These are phyloP conservation scores for Melampsora larici-populina DNA, from an alignment of 1,284 basidiomycete genomes.

Conservation along the genomic window DNA sequence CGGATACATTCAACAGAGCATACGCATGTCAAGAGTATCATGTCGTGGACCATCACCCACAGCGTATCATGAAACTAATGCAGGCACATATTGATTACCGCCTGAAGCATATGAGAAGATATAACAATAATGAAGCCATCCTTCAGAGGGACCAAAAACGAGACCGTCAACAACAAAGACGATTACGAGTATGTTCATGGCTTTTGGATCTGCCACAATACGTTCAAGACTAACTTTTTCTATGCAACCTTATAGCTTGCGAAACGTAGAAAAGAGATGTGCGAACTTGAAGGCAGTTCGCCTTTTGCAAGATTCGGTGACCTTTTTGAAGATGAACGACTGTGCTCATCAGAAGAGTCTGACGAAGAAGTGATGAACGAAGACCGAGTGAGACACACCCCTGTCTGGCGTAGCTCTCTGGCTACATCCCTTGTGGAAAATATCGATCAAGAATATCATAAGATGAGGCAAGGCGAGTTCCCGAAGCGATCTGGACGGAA, in stretches of 20 bases:
- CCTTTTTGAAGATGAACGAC: neutral
- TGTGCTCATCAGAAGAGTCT: no score
- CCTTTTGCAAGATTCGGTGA: neutral
- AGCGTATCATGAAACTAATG: no score
- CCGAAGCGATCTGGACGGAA: conserved; percentile 2
- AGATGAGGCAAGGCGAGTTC: neutral
- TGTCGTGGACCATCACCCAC: neutral
- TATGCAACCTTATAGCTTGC: neutral
- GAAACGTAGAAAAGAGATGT: neutral
- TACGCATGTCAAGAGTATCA: neutral
- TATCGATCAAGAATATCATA: neutral
- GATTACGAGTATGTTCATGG: no score
- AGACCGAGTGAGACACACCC: neutral
- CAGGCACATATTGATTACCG: no score
- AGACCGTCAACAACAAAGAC: no score
- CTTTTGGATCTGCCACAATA: no score
- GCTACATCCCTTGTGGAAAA: neutral
- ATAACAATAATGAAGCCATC: no score
- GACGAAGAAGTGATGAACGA: neutral
- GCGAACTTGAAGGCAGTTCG: no score
- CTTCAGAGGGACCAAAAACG: no score
- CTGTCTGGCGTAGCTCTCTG: neutral
- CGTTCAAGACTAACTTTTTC: no score
- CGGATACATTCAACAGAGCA: conserved; percentile 14
- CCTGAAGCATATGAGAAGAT: no score